Conservation (phyloP, 768 basidiomycete genomes). For the Termitomyces sp. region DNA sequence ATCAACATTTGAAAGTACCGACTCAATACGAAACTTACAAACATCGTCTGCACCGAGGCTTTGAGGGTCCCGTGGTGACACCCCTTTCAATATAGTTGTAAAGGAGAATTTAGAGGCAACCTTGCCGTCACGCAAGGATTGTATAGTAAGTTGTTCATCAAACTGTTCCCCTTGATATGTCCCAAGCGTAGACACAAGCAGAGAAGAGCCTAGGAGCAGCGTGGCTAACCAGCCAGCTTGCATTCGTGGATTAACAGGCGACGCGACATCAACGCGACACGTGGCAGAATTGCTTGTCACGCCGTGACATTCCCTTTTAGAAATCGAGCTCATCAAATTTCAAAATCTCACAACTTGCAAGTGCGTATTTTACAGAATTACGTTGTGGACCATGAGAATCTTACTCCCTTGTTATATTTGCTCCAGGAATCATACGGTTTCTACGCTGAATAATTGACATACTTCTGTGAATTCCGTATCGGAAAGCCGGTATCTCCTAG, state of each 20-base stretch:
- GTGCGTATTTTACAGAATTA: not conserved
- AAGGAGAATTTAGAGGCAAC: conserved; percentile 83
- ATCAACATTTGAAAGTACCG: not conserved
- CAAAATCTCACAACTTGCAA: no score
- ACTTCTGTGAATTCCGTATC: not conserved
- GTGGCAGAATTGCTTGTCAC: conserved; percentile 5
- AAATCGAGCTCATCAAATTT: not conserved
- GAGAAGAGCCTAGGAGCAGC: conserved; percentile 13
- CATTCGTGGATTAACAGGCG: conserved; percentile 14
- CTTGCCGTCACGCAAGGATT: conserved; percentile 75
- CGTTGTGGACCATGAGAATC: not conserved
- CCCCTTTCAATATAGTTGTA: conserved; percentile 56
- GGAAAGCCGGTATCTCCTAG: no score
- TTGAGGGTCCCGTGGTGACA: conserved; percentile 54
- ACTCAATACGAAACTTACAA: conserved; percentile 28
- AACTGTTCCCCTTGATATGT: conserved; percentile 39
- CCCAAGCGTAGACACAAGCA: conserved; percentile 8
- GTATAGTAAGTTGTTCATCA: conserved; percentile 42
- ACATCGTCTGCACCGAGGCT: conserved; percentile 48
- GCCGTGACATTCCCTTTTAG: not conserved
- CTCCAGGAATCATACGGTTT: not conserved
- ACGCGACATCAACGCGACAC: conserved; percentile 4
- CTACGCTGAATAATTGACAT: not conserved
- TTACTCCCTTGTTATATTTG: not conserved
- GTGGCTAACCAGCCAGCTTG: conserved; percentile 18